Base-by-base conservation (phyloP, 2,329 filamentous ascomycete genomes). In the Malbranchea zuffiana region DNA sequence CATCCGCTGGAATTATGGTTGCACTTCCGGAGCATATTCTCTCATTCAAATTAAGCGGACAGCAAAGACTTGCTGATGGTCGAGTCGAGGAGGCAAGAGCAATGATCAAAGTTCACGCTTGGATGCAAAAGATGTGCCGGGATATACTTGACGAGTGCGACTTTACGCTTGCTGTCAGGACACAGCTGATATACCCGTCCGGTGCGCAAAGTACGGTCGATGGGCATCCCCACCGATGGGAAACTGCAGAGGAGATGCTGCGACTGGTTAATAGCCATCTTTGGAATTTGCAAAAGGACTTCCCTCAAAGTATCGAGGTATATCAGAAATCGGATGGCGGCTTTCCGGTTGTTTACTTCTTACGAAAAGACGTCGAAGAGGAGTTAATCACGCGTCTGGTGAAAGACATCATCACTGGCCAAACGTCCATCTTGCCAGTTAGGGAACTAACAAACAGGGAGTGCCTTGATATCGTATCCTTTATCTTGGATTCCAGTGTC, bases 101-200 rank as follows among this genome's bases (percentile, higher is more conserved):
- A 1, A 72, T 81, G 65, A 56, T 78, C 2, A 50, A 54, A 0
- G 61, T 65, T 0, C 71, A 79, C 18, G 40, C 51, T 0, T 73
- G 68, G 60, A 50, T 81, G 4, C 57, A 69, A 2, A 40, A 42
- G 0, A 48, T 59, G 1, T 70, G 65, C 2, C 65, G 77, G 0
- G 78, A 83, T 47, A 61, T 63, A 2, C 59, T 80, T 0, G 75
- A 80, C 36, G 75, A 81, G 52, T 74, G 70, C 25, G 77, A 81
- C 29, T 74, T 79, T 40, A 74, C 72, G 35, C 69, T 80, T 19
- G 72, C 66, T 26, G 62, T 68, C 2, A 71, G 69, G 29, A 77
- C 75, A 23, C 74, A 80, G 46, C 53, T 80, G 0, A 61, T 80
- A 0, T 80, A 80, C 40, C 77, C 75, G 0, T 68, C 78, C 43